Base-by-base conservation (phyloP, 495 filamentous ascomycete species). In the Amniculicola lignicola region DNA sequence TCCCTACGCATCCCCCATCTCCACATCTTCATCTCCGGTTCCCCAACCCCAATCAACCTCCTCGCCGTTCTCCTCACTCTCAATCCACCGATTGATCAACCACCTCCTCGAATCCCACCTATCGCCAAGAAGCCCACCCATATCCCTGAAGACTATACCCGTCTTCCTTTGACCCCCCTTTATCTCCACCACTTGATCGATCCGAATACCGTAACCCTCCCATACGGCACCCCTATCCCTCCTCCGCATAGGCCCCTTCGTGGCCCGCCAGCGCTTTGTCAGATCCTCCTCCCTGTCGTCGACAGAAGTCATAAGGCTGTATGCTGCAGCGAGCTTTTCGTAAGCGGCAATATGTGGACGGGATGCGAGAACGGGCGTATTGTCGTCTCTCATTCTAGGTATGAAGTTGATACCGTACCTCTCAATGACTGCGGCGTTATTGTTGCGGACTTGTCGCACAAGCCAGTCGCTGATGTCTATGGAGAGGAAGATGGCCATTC, bases 191-290 rank as follows among this genome's bases (percentile, higher is more conserved):
- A 2, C 28, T 7, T 22, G 7, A 25, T 44, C 44, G 1, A 61
- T 9, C 16, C 22, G 15, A 25, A 51, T 22, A 12, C 43, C 58
- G 42, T 48, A 61, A 1, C 58, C 58, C 38, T 61, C 58, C 58
- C 58, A 61, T n/a, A 61, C 45, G 28, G 22, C 25, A 4, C 58
- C 58, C 12, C 58, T 36, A n/a, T 28, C 3, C n/a, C 14, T 16
- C 5, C 31, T 40, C 25, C 18, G 45, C 21, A 55, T 6, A 7
- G 49, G 33, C 1, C 49, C 57, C 1, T 19, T 1, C 1, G 57
- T 41, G 1, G 23, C 33, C 4, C 28, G 16, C 51, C 51, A 61
- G 14, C 58, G 35, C 51, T 61, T 61, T 15, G 51, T 61, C 1
- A 61, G 45, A n/a, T 51, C 36, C 5, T 36, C 24, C 19, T 61